Evolutionary conservation across 2,329 filamentous ascomycete genomes (phyloP).

Genomic region (Cordyceps fumosorosea): DNA sequence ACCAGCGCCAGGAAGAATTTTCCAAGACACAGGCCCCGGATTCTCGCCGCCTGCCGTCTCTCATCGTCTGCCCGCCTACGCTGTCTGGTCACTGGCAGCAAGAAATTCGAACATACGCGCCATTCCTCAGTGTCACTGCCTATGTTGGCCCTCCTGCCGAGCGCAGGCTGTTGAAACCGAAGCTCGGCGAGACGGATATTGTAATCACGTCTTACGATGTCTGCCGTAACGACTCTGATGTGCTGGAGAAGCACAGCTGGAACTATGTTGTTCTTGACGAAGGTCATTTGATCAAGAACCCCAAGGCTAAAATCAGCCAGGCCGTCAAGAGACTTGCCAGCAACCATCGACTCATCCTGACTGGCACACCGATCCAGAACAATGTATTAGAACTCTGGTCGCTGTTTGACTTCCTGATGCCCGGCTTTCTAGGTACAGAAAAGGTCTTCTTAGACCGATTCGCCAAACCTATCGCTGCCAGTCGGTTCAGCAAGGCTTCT

Average conservation of each 20-base stretch:
- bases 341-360: constrained; percentile 93
- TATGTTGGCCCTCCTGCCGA: constrained; percentile 88
- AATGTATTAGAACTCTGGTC: constrained; percentile 97
- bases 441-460: constrained; percentile 96
- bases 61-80: constrained; percentile 94
- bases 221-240: constrained; percentile 88
- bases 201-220: constrained; percentile 98
- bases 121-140: constrained; percentile 81
- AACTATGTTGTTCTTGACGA: constrained; percentile 98
- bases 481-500: constrained; percentile 91
- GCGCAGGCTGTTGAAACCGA: constrained; percentile 61
- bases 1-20: constrained; percentile 85
- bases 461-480: constrained; percentile 89
- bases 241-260: constrained; percentile 79
- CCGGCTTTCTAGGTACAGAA: constrained; percentile 87
- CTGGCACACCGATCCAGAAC: constrained; percentile 95
- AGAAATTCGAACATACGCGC: constrained; percentile 91
- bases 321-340: constrained; percentile 85
- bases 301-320: constrained; percentile 89
- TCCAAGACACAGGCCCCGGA: constrained; percentile 74
- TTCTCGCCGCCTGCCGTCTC: constrained; percentile 71
- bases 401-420: constrained; percentile 98
- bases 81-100: constrained; percentile 98
- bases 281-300: constrained; percentile 97
- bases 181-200: constrained; percentile 74